Conservation (phyloP, 345 rosid species). For the Salix suchowensis region DNA sequence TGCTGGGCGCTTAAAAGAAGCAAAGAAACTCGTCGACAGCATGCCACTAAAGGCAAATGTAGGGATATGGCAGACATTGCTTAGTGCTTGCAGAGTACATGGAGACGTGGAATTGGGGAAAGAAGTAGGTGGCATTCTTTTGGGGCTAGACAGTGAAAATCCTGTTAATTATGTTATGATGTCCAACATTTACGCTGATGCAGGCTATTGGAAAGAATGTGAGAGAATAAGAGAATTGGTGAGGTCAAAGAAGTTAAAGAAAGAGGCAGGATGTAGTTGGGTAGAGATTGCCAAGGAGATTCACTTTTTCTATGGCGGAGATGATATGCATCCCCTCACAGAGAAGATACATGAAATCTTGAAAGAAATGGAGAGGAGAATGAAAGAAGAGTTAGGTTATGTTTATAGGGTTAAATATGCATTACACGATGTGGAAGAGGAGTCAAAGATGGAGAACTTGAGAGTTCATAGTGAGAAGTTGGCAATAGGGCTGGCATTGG, state of each 20-base stretch:
- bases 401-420: slow-evolving; percentile 44
- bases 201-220: slow-evolving; percentile 60
- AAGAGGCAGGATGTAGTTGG: slow-evolving; percentile 86
- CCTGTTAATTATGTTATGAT: slow-evolving; percentile 77
- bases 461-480: slow-evolving; percentile 81
- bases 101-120: slow-evolving; percentile 58
- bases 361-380: slow-evolving; percentile 59
- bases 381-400: slow-evolving; percentile 69
- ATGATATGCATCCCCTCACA: slow-evolving; percentile 46
- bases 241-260: slow-evolving; percentile 49
- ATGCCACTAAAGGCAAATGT: slow-evolving; percentile 63
- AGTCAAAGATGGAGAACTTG: slow-evolving; percentile 67
- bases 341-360: slow-evolving; percentile 44
- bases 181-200: slow-evolving; percentile 74
- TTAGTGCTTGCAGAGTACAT: slow-evolving; percentile 74
- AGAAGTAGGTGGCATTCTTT: slow-evolving; percentile 58
- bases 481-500: slow-evolving; percentile 75
- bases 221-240: slow-evolving; percentile 54
- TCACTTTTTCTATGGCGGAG: slow-evolving; percentile 61
- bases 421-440: slow-evolving; percentile 70
- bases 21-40: slow-evolving; percentile 50
- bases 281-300: slow-evolving; percentile 66
- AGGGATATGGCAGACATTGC: slow-evolving; percentile 90
- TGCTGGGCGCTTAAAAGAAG: slow-evolving; percentile 70
- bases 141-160: slow-evolving; percentile 52